These are phyloP conservation scores for Manihot esculenta DNA, from an alignment of 441 rosid species.

Conservation along the genomic window DNA sequence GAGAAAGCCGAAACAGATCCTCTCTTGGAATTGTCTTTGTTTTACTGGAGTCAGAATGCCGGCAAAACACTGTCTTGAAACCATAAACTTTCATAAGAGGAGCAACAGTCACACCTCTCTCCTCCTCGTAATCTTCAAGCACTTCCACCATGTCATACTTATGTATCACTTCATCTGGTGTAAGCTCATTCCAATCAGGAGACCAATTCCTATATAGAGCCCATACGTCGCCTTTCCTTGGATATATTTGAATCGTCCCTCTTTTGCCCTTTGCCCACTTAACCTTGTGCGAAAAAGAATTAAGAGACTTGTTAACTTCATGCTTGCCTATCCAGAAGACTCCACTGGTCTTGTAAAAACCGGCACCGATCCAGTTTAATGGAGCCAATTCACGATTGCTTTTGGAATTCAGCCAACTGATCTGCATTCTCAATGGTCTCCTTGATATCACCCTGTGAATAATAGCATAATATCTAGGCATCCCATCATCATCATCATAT, in stretches of 20 bases:
- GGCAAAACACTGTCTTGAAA: conserved; percentile 63
- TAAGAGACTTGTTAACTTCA: conserved; percentile 50
- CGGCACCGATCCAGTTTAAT: conserved; percentile 72
- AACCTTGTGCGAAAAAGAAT: conserved; percentile 81
- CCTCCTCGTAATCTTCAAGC: conserved; percentile 62
- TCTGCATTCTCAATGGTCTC: conserved; percentile 71
- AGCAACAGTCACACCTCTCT: conserved; percentile 43
- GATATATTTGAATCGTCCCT: conserved; percentile 66
- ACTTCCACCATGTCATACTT: conserved; percentile 89
- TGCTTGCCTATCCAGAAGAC: conserved; percentile 76
- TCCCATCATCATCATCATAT: conserved; percentile 83
- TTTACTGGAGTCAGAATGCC: conserved; percentile 42
- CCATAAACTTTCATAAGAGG: conserved; percentile 74
- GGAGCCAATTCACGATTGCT: conserved; percentile 62
- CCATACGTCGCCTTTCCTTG: conserved; percentile 86
- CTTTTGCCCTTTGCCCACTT: conserved; percentile 70
- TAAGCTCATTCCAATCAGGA: conserved; percentile 65
- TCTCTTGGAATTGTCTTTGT: conserved; percentile 52
- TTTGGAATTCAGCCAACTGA: conserved; percentile 91
- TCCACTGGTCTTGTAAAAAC: conserved; percentile 82
- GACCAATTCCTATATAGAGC: conserved; percentile 89
- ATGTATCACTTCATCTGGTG: conserved; percentile 66
- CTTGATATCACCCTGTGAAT: conserved; percentile 65
- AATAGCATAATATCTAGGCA: conserved; percentile 89
- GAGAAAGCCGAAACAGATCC: conserved; percentile 91